A percentile compares a stretch with the other conserved stretches of the same genome.
Conservation (phyloP, 768 basidiomycete species). For the Collybia sordida region DNA sequence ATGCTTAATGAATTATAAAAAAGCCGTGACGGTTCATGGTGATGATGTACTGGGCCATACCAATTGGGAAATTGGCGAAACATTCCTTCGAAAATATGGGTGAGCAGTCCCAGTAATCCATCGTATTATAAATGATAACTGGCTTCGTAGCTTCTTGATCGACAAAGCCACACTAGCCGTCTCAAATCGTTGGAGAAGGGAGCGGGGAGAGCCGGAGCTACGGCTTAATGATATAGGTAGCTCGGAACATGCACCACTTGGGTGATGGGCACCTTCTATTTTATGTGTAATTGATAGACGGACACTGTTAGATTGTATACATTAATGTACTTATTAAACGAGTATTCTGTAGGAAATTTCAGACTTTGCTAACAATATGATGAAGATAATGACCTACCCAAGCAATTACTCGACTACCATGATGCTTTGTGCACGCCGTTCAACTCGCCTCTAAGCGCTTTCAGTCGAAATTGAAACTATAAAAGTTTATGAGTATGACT, state of each 20-base stretch:
- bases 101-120: slow-evolving; percentile 29
- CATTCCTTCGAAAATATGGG: slow-evolving; percentile 84
- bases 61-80: slow-evolving; percentile 89
- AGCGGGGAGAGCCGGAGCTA: slow-evolving; percentile 77
- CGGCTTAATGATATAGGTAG: slow-evolving; percentile 51
- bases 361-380: background rate
- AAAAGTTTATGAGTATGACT: background rate
- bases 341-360: background rate
- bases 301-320: too few relatives aligned
- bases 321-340: slow-evolving; percentile 5
- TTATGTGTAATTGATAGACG: background rate
- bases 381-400: slow-evolving; percentile 1
- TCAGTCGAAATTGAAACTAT: slow-evolving; percentile 88
- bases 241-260: slow-evolving; percentile 28
- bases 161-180: slow-evolving; percentile 69
- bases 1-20: slow-evolving; percentile 72
- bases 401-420: slow-evolving; percentile 57
- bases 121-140: slow-evolving; percentile 2
- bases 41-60: slow-evolving; percentile 88
- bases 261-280: slow-evolving; percentile 4
- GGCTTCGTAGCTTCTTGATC: slow-evolving; percentile 63
- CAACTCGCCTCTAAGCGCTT: slow-evolving; percentile 78
- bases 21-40: slow-evolving; percentile 74
- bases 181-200: slow-evolving; percentile 86
- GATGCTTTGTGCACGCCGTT: slow-evolving; percentile 89